phyloP scores from a whole-genome alignment of 1,139 yeast species.

The Arxiozyma heterogenica region DNA sequence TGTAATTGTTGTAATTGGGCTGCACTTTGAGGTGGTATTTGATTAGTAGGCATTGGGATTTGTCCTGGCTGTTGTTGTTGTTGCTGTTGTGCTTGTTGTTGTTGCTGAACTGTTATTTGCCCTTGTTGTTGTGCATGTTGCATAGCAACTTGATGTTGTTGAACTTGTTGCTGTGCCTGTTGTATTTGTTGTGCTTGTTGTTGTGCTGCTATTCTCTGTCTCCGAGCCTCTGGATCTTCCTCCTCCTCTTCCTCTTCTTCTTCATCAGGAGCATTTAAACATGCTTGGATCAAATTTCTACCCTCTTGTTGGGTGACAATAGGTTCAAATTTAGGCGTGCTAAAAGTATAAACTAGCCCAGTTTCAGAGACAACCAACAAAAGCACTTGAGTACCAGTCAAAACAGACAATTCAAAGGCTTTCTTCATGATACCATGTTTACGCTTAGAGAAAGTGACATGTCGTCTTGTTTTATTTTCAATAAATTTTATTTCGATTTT shows the following conservation, averaged over 20 bases:
- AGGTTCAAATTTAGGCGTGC: slow-evolving; percentile 96
- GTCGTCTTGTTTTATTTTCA: slow-evolving; percentile 94
- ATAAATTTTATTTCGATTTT: slow-evolving; percentile 94
- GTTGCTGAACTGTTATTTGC: slow-evolving; percentile 1
- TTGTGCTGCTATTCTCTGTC: slow-evolving; percentile 9
- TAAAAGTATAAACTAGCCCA: slow-evolving; percentile 95
- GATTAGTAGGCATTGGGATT: neutral
- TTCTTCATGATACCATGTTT: slow-evolving; percentile 98
- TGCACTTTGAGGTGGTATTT: neutral
- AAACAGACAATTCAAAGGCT: slow-evolving; percentile 93
- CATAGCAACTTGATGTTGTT: slow-evolving; percentile 22
- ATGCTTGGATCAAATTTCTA: slow-evolving; percentile 90
- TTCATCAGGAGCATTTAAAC: slow-evolving; percentile 84
- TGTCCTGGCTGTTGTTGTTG: slow-evolving; percentile 18
- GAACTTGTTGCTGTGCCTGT: slow-evolving; percentile 9
- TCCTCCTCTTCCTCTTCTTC: slow-evolving; percentile 44
- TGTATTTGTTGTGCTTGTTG: slow-evolving; percentile 25
- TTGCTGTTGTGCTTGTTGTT: slow-evolving; percentile 33
- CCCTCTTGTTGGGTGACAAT: slow-evolving; percentile 95
- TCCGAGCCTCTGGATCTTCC: slow-evolving; percentile 3
- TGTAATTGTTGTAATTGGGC: slow-evolving; percentile 3
- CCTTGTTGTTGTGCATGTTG: slow-evolving; percentile 20
- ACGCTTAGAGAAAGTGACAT: slow-evolving; percentile 92
- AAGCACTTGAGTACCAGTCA: slow-evolving; percentile 94
- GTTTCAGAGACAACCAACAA: slow-evolving; percentile 92